phyloP scores from a whole-genome alignment of 2,329 filamentous ascomycete genomes.

The Exserohilum turcica region DNA sequence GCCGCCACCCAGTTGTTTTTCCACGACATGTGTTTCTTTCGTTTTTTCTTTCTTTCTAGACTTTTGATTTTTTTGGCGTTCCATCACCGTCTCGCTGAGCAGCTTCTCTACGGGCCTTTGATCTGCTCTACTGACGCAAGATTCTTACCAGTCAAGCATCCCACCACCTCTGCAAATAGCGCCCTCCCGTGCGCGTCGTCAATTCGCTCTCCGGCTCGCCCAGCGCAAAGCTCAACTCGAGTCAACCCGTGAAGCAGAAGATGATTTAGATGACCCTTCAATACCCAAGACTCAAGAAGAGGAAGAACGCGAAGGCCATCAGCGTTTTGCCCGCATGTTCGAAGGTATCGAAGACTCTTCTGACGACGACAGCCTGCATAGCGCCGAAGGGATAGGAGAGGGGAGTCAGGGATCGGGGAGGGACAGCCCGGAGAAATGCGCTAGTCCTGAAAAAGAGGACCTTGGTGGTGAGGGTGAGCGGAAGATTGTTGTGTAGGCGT shows the following conservation, averaged over 20 bases:
- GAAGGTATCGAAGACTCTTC: constrained; percentile 41
- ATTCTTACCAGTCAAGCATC: constrained; percentile 15
- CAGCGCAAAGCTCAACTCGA: constrained; percentile 54
- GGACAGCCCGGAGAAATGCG: constrained; percentile 8
- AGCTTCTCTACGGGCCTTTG: not conserved
- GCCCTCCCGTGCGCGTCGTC: constrained; percentile 82
- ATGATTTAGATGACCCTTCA: constrained; percentile 16
- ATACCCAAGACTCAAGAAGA: constrained; percentile 28
- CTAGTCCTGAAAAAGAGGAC: constrained; percentile 8
- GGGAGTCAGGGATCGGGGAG: constrained; percentile 10
- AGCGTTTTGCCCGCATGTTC: constrained; percentile 42
- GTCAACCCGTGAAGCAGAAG: constrained; percentile 26
- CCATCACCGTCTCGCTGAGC: constrained; percentile 7
- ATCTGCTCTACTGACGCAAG: constrained; percentile 41
- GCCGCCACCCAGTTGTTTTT: not conserved
- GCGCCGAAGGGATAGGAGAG: constrained; percentile 12
- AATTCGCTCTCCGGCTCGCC: constrained; percentile 82
- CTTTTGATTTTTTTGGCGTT: constrained; percentile 10
- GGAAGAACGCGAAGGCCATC: constrained; percentile 40
- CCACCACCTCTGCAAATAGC: constrained; percentile 74
- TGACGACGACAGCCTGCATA: constrained; percentile 32
- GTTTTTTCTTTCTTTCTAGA: not conserved
- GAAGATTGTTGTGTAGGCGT: constrained; percentile 3
- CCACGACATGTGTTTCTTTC: constrained; percentile 4
- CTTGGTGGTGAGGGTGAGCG: not conserved